A percentile compares a stretch with the other conserved stretches of the same genome.
Conservation (phyloP, 1,284 basidiomycete genomes). For the Inonotus obliquus region DNA sequence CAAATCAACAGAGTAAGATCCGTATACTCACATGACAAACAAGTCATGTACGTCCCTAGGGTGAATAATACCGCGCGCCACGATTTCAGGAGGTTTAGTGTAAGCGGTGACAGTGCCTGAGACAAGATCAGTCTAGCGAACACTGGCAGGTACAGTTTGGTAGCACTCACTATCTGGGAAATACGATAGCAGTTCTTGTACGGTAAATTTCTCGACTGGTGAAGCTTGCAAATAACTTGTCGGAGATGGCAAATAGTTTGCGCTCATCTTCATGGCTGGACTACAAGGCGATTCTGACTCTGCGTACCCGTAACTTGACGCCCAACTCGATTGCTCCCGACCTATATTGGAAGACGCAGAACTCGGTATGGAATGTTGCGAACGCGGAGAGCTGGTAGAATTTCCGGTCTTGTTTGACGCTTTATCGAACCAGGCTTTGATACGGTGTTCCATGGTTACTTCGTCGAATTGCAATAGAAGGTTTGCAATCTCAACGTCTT, state of each 20-base stretch:
- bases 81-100: constrained; percentile 34
- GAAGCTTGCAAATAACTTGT: not conserved
- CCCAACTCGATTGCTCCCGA: constrained; percentile 12
- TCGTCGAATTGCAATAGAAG: constrained; percentile 46
- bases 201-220: constrained; percentile 5
- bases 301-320: constrained; percentile 11
- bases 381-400: constrained; percentile 21
- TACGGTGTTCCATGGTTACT: constrained; percentile 36
- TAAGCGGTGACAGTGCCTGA: constrained; percentile 1
- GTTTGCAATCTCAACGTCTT: constrained; percentile 44
- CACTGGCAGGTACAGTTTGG: not conserved
- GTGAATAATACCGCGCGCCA: constrained; percentile 41
- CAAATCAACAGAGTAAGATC: not conserved
- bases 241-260: constrained; percentile 9
- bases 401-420: constrained; percentile 17
- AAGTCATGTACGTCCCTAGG: constrained; percentile 56
- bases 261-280: constrained; percentile 7
- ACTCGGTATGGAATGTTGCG: constrained; percentile 27
- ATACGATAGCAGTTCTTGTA: constrained; percentile 9
- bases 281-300: constrained; percentile 9
- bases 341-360: constrained; percentile 7
- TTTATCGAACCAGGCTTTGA: constrained; percentile 38
- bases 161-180: constrained; percentile 16
- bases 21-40: constrained; percentile 46
- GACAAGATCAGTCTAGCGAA: not conserved